A percentile compares a stretch with the other conserved stretches of the same genome.
phyloP scores from a whole-genome alignment of 371 early-diverging fungal genomes.

The Blakeslea trispora region DNA sequence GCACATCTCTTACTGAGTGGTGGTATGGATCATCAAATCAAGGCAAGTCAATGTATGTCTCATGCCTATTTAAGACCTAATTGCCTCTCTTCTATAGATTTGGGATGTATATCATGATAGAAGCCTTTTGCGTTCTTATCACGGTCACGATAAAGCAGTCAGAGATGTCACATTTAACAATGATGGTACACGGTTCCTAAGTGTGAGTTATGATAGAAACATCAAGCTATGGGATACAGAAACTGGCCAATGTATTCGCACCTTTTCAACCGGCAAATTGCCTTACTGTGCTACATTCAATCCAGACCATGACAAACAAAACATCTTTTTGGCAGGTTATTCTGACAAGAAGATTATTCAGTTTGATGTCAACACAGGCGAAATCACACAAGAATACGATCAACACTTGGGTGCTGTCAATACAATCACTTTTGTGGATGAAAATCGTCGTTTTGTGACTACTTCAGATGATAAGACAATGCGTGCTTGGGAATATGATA shows the following conservation, averaged over 20 bases:
- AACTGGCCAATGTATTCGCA: conserved; percentile 83
- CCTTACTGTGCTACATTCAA: conserved; percentile 92
- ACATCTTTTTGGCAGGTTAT: conserved; percentile 89
- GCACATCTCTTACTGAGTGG: conserved; percentile 91
- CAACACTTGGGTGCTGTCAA: conserved; percentile 97
- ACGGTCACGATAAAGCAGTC: conserved; percentile 92
- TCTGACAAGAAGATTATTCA: conserved; percentile 91
- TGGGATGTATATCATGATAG: conserved; percentile 95
- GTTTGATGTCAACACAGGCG: conserved; percentile 82
- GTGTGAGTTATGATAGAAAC: conserved; percentile 88
- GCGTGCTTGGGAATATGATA: conserved; percentile 97
- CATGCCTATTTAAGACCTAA: too few relatives aligned
- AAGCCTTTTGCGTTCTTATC: conserved; percentile 78
- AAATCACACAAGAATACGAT: conserved; percentile 92
- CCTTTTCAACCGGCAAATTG: conserved; percentile 76
- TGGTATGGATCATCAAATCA: conserved; percentile 92
- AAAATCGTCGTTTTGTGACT: conserved; percentile 91
- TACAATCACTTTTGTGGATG: conserved; percentile 95
- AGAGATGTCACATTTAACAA: conserved; percentile 91
- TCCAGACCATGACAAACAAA: conserved; percentile 83
- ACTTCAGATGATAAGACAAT: conserved; percentile 97
- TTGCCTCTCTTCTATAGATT: too few relatives aligned
- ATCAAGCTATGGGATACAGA: conserved; percentile 98
- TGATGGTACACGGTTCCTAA: conserved; percentile 84
- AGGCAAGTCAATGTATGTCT: conserved; percentile 61